Percentiles rank a stretch among this genome's conserved stretches.
phyloP scores from a whole-genome alignment of 2,329 filamentous ascomycete species.

The Dothiorella sarmentorum region DNA sequence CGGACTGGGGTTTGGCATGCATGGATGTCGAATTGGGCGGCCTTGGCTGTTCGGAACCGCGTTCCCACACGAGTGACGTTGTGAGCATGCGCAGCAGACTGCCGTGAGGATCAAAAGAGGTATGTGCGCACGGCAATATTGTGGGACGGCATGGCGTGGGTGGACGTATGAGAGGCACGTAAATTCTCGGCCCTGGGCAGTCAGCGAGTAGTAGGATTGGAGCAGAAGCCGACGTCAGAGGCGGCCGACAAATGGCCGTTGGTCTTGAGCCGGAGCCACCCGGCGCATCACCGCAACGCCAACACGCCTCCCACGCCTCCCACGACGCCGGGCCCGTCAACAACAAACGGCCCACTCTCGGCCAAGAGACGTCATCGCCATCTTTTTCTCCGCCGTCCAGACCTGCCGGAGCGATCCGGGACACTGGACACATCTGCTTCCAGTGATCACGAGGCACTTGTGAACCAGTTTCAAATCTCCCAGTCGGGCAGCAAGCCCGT shows the following conservation, averaged over 20 bases:
- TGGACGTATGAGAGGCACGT: neutral
- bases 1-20: neutral
- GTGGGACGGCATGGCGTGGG: neutral
- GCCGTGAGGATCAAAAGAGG: neutral
- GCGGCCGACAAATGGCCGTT: neutral
- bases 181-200: neutral
- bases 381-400: neutral
- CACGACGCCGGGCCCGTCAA: no score
- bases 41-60: neutral
- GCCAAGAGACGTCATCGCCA: no score
- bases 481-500: neutral
- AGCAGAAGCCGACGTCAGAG: slow-evolving; percentile 11
- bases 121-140: neutral
- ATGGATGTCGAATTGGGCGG: neutral
- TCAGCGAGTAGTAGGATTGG: neutral
- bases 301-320: neutral
- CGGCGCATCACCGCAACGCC: slow-evolving; percentile 4
- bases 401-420: no score
- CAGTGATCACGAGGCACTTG: no score
- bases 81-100: neutral
- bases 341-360: no score
- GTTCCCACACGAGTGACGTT: neutral
- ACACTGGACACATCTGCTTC: no score
- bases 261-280: neutral
- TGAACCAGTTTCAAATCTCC: neutral